A percentile compares a stretch with the other conserved stretches of the same genome.
Evolutionary conservation across 345 rosid species (phyloP).

Genomic region (Nephelium lappaceum): DNA sequence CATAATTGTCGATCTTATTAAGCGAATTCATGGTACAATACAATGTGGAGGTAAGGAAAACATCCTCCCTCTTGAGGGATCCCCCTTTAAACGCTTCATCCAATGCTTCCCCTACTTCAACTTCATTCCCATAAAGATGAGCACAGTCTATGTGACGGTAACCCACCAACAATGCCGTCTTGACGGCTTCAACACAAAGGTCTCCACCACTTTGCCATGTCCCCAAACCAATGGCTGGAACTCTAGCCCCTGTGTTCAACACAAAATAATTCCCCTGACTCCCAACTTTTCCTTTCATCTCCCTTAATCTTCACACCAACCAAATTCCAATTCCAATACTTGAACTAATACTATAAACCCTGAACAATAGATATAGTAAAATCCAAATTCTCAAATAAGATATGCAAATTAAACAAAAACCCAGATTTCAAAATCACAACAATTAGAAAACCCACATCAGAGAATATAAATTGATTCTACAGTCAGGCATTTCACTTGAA

Average conservation of each 20-base stretch:
- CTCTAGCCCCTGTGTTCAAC: conserved; percentile 60
- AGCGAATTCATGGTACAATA: conserved; percentile 63
- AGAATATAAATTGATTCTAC: background rate
- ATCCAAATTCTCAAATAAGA: background rate
- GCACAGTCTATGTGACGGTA: conserved; percentile 70
- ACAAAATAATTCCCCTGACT: conserved; percentile 40
- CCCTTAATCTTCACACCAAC: conserved; percentile 12
- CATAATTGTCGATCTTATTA: conserved; percentile 68
- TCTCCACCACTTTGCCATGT: conserved; percentile 72
- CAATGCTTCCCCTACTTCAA: conserved; percentile 64
- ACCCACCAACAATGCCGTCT: conserved; percentile 56
- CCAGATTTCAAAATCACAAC: conserved; percentile 16
- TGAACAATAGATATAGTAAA: background rate
- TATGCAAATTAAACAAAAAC: conserved; percentile 12
- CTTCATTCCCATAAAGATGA: conserved; percentile 65
- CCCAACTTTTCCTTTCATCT: conserved; percentile 53
- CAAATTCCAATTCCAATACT: background rate
- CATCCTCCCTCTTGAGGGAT: conserved; percentile 51
- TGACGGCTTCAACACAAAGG: conserved; percentile 58
- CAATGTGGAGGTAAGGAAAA: conserved; percentile 63
- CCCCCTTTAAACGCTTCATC: conserved; percentile 44
- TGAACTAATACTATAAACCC: background rate
- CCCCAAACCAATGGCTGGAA: conserved; percentile 65
- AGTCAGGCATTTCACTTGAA: background rate
- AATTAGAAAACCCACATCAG: conserved; percentile 15